Evolutionary conservation across 2,329 filamentous ascomycete genomes (phyloP).

Genomic region (Xylaria sp.): DNA sequence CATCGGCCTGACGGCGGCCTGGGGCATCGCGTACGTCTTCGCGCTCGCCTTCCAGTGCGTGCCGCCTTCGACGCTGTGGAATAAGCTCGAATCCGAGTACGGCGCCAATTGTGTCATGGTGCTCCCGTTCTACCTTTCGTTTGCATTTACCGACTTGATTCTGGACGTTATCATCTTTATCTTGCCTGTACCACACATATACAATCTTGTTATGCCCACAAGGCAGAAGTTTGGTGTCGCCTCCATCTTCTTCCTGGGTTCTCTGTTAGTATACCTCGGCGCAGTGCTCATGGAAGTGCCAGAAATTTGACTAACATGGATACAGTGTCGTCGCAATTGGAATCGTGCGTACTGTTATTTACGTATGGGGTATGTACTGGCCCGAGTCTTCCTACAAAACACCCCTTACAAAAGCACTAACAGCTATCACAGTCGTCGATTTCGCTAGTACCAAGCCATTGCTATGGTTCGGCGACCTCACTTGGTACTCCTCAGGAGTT

Average conservation of each 20-base stretch:
- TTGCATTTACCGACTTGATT: constrained; percentile 37
- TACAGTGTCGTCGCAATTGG: constrained; percentile 34
- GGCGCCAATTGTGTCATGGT: constrained; percentile 23
- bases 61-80: constrained; percentile 32
- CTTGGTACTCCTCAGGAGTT: constrained; percentile 35
- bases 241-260: constrained; percentile 38
- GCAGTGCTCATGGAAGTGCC: neutral
- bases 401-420: too few relatives aligned
- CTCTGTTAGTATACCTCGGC: constrained; percentile 27
- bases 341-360: constrained; percentile 37
- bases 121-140: constrained; percentile 33
- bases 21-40: constrained; percentile 37
- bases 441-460: constrained; percentile 27
- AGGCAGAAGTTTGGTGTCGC: constrained; percentile 38
- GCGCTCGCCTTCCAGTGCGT: constrained; percentile 37
- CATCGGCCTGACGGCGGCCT: constrained; percentile 36
- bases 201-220: constrained; percentile 28
- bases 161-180: constrained; percentile 38
- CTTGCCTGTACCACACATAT: constrained; percentile 37
- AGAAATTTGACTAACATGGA: constrained; percentile 3
- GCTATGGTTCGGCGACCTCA: constrained; percentile 34
- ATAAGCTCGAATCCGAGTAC: constrained; percentile 38
- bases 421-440: constrained; percentile 23
- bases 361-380: constrained; percentile 30
- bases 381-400: too few relatives aligned